Evolutionary conservation across 1,139 yeast species (phyloP).

Genomic region (Candida neerlandica): DNA sequence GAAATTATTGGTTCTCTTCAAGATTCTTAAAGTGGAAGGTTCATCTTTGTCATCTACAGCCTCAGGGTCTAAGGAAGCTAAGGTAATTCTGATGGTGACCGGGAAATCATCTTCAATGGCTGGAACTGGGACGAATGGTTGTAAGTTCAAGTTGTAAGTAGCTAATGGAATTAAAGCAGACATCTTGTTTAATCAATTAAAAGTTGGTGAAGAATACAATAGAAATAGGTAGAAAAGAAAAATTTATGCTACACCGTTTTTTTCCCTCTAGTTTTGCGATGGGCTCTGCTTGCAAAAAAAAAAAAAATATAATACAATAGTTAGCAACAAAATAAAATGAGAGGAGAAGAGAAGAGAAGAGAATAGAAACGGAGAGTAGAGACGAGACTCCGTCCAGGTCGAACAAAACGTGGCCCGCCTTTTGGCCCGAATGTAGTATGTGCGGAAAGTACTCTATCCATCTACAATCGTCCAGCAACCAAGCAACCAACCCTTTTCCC

Average conservation of each 20-base stretch:
- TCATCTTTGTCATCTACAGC: constrained; percentile 75
- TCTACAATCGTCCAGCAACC: too few species aligned
- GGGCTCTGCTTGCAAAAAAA: constrained; percentile 7
- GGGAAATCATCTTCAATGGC: constrained; percentile 88
- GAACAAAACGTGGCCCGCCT: neutral
- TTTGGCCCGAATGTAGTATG: too few species aligned
- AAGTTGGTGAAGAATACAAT: neutral
- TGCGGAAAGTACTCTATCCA: too few species aligned
- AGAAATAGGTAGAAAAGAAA: constrained; percentile 6
- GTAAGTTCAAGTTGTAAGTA: constrained; percentile 78
- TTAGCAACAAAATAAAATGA: neutral
- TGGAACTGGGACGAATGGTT: constrained; percentile 84
- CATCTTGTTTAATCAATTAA: constrained; percentile 39
- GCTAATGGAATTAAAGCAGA: constrained; percentile 77
- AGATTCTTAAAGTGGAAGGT: constrained; percentile 87
- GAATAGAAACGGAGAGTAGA: too few species aligned
- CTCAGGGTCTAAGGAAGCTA: constrained; percentile 95
- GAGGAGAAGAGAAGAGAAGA: too few species aligned
- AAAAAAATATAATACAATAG: neutral
- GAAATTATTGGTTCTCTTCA: constrained; percentile 68
- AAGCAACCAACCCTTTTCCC: too few species aligned
- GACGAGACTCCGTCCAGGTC: neutral
- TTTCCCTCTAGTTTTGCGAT: constrained; percentile 6
- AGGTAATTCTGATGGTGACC: constrained; percentile 83
- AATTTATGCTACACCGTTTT: neutral